Evolutionary conservation across 768 basidiomycete species (phyloP).

Genomic region (Guyanaporus albipodus): DNA sequence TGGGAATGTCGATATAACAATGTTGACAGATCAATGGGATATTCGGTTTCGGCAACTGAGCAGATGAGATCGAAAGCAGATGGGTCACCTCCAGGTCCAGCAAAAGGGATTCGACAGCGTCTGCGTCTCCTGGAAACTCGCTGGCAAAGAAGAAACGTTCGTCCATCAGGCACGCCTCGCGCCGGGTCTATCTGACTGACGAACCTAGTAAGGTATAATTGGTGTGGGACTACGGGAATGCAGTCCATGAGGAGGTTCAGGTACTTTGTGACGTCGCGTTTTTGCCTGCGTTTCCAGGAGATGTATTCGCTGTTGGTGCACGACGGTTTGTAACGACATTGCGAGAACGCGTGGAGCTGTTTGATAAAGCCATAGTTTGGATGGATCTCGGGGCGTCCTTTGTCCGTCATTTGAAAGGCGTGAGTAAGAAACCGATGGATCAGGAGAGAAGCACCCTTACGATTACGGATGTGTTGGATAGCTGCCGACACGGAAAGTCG

Average conservation of each 20-base stretch:
- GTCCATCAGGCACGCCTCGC: background rate
- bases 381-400: constrained; percentile 38
- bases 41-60: constrained; percentile 36
- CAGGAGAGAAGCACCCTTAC: constrained; percentile 31
- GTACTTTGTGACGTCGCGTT: constrained; percentile 50
- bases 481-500: constrained; percentile 41
- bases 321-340: constrained; percentile 46
- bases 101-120: constrained; percentile 48
- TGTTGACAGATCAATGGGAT: constrained; percentile 34
- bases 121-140: constrained; percentile 53
- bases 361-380: constrained; percentile 52
- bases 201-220: constrained; percentile 51
- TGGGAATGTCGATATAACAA: constrained; percentile 40
- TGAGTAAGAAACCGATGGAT: too few species aligned
- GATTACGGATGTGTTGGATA: constrained; percentile 45
- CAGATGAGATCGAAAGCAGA: constrained; percentile 51
- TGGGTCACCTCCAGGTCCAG: constrained; percentile 51
- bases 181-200: background rate
- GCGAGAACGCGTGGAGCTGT: constrained; percentile 52
- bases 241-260: constrained; percentile 51
- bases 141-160: constrained; percentile 32
- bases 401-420: too few species aligned
- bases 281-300: constrained; percentile 55
- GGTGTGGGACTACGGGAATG: constrained; percentile 45
- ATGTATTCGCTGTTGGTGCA: constrained; percentile 43